These are phyloP conservation scores for Trichoderma lentiforme DNA, from an alignment of 2,329 filamentous ascomycete species.

Conservation along the genomic window DNA sequence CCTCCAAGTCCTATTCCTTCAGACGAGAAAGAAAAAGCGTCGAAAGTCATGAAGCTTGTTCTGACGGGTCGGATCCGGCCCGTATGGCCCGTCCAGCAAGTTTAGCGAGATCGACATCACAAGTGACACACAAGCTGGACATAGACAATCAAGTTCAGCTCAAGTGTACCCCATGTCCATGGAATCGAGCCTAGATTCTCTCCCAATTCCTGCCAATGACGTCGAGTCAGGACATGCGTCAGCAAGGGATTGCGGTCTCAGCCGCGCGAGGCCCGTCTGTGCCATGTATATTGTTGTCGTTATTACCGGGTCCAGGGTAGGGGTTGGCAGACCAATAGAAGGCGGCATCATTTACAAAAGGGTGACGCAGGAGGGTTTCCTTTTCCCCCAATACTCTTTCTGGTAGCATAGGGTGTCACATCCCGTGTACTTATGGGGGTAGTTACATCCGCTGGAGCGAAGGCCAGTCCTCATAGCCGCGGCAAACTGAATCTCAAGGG, in stretches of 20 bases:
- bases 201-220: neutral
- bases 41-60: neutral
- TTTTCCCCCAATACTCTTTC: neutral
- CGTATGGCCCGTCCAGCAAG: neutral
- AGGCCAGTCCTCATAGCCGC: neutral
- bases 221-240: neutral
- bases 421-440: neutral
- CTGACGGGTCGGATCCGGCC: neutral
- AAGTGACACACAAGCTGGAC: neutral
- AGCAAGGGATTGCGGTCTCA: neutral
- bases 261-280: neutral
- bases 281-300: slow-evolving; percentile 1
- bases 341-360: neutral
- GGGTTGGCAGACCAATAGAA: neutral
- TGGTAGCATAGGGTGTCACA: neutral
- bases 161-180: neutral
- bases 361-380: slow-evolving; percentile 3
- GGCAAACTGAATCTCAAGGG: neutral
- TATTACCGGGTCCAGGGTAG: neutral
- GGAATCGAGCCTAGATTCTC: neutral
- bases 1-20: neutral
- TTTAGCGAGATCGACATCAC: neutral
- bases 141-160: neutral
- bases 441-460: slow-evolving; percentile 1
- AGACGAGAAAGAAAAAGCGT: neutral